Percentiles rank a stretch among this genome's conserved stretches.
These are phyloP conservation scores for Clarireedia sp. DNA, from an alignment of 2,329 filamentous ascomycete genomes.

Conservation along the genomic window DNA sequence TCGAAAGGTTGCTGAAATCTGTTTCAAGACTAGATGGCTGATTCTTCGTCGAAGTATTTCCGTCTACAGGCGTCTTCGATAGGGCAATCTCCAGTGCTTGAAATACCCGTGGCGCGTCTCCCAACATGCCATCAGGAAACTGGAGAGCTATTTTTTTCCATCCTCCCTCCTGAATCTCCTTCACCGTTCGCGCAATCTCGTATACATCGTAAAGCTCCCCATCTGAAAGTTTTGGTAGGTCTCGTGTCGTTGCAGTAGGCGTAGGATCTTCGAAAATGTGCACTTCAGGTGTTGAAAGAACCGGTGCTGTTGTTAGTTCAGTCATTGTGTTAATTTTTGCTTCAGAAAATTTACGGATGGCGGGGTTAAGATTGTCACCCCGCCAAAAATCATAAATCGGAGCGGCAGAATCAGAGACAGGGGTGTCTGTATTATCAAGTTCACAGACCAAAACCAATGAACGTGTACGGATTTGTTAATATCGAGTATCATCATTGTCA, in stretches of 20 bases:
- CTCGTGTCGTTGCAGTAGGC: slow-evolving; percentile 1
- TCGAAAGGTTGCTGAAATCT: slow-evolving; percentile 14
- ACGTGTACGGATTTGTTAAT: no score
- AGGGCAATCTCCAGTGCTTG: slow-evolving; percentile 52
- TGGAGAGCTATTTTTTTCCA: slow-evolving; percentile 83
- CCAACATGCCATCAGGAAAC: slow-evolving; percentile 88
- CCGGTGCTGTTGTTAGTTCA: slow-evolving; percentile 37
- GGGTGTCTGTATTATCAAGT: background rate
- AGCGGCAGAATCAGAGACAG: background rate
- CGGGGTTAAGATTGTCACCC: slow-evolving; percentile 4
- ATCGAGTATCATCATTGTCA: no score
- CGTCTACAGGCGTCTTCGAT: slow-evolving; percentile 11
- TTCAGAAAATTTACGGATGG: slow-evolving; percentile 8
- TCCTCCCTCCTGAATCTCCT: slow-evolving; percentile 62
- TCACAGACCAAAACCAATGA: no score
- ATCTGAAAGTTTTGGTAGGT: slow-evolving; percentile 33
- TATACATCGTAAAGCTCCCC: slow-evolving; percentile 71
- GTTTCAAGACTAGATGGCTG: slow-evolving; percentile 14
- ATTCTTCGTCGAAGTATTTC: background rate
- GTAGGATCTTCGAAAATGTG: slow-evolving; percentile 47
- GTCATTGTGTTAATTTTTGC: slow-evolving; percentile 7
- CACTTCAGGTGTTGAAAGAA: slow-evolving; percentile 57
- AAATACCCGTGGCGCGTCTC: slow-evolving; percentile 75
- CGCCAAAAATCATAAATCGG: background rate
- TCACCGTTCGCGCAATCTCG: slow-evolving; percentile 73